A percentile compares a stretch with the other conserved stretches of the same genome.
Evolutionary conservation across 2,329 filamentous ascomycete genomes (phyloP).

Genomic region (Thyridium curvatum): DNA sequence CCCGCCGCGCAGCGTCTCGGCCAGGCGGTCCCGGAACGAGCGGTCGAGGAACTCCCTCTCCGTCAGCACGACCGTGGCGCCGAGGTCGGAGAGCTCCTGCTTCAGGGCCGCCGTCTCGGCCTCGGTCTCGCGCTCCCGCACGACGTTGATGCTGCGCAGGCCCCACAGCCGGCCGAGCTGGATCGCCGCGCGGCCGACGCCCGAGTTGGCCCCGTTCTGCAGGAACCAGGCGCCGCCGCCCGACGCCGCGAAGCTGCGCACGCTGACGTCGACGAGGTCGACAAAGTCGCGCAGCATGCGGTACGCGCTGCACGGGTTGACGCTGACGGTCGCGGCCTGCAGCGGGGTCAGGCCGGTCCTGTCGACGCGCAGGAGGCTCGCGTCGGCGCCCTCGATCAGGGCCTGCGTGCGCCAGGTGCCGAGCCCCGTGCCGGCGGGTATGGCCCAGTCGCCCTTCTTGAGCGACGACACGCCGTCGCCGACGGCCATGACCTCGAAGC

Average conservation of each 20-base stretch:
- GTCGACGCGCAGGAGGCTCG: conserved; percentile 57
- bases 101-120: conserved; percentile 57
- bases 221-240: conserved; percentile 77
- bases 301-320: conserved; percentile 94
- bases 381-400: conserved; percentile 46
- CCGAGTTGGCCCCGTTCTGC: conserved; percentile 94
- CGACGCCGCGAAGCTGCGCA: conserved; percentile 31
- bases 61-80: conserved; percentile 51
- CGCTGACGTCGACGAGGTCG: conserved; percentile 37
- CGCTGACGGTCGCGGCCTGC: conserved; percentile 80
- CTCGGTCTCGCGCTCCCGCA: conserved; percentile 63
- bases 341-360: conserved; percentile 57
- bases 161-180: conserved; percentile 85
- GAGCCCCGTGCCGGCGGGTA: conserved; percentile 75
- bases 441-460: conserved; percentile 82
- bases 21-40: conserved; percentile 56
- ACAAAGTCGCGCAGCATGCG: conserved; percentile 83
- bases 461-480: conserved; percentile 52
- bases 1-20: conserved; percentile 63
- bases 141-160: conserved; percentile 81
- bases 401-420: conserved; percentile 96
- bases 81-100: conserved; percentile 45
- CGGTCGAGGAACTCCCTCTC: conserved; percentile 47
- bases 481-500: conserved; percentile 77
- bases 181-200: conserved; percentile 85